Base-by-base conservation (phyloP, 192 early-diverging fungal genomes). In the Rhizoclosmatium sp. region DNA sequence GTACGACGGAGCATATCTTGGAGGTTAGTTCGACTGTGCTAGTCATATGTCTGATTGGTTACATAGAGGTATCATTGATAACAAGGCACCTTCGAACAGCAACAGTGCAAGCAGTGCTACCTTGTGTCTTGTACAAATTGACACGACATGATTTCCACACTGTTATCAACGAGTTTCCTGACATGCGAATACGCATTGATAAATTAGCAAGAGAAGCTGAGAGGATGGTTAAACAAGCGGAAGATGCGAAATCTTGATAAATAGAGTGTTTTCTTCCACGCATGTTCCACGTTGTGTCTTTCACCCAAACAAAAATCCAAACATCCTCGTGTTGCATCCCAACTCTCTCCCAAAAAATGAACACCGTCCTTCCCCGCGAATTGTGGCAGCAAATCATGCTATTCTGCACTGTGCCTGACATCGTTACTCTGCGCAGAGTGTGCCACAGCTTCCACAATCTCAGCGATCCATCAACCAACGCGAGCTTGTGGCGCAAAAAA, bases 91-190 rank as follows among this genome's bases (percentile, higher is more conserved):
- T 67, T 47, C 46, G 81, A 31, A 59, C 66, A 21, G 81, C 80
- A 44, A 82, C 81, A 31, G 60, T 82, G 59, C 42, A 51, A 31
- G 81, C 80, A 14, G 65, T 31, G 10, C 14, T 68, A 12, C 64
- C 69, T 10, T 58, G 67, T n/a, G 54, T 70, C 16, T 49, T 82
- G 19, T 82, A 72, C 41, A 80, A 51, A 39, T 75, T 87, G 2
- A 66, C 76, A 67, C 56, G 78, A 5, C 46, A 39, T 40, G 83
- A 81, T 47, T 82, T 84, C 61, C 62, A 79, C 45, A 16, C 4
- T n/a, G 80, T 84, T 49, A 48, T 84, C 5, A 71, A 23, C 39
- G 79, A 80, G 23, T 84, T 81, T 68, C 80, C 82, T 4, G 85
- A 86, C 60, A 82, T 86, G 80, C 51, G 56, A n/a, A 47, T 74